Base-by-base conservation (phyloP, 371 early-diverging fungal species). In the Mortierella sp. region DNA sequence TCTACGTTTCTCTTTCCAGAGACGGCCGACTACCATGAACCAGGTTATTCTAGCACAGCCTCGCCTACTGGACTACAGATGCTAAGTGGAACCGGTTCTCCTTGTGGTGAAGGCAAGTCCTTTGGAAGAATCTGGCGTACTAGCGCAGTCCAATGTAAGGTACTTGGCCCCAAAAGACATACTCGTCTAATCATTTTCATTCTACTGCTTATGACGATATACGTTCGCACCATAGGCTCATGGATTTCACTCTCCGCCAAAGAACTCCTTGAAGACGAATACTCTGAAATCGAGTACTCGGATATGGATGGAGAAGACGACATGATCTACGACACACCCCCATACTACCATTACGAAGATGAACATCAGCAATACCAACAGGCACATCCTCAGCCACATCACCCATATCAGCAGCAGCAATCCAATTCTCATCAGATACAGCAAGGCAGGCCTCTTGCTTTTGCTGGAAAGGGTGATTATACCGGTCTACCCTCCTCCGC, bases 271-370 rank as follows among this genome's bases (percentile, higher is more conserved):
- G 76, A 76, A 47, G 83, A 83, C 18, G 83, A 83, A 22, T 83
- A 77, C 68, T 83, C 83, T 54, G 83, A 83, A 61, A 67, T 83
- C 40, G 83, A 83, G 45, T 83, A 83, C 66, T 83, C 83, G 26
- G 83, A 83, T 60, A 77, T 83, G 73, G 83, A 83, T 40, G 83
- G 83, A 2, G 83, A 83, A 54, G 83, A 83, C 26, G 83, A 83
- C 52, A 73, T 83, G 83, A 77, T 83, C 47, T 83, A 76, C 61
- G 83, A 83, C 59, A 69, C 81, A 39, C 81, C 81, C 1, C 81
- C 81, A 14, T 80, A 75, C 59, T 80, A 75, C 28, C 70, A 67
- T 55, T 75, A 72, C 54, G 81, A 72, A 24, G 81, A 80, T 54
- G 72, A 75, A 24, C 66, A 63, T 45, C 51, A 54, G 14, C 66